Base-by-base conservation (phyloP, 768 basidiomycete species). In the Arthromyces matolae region DNA sequence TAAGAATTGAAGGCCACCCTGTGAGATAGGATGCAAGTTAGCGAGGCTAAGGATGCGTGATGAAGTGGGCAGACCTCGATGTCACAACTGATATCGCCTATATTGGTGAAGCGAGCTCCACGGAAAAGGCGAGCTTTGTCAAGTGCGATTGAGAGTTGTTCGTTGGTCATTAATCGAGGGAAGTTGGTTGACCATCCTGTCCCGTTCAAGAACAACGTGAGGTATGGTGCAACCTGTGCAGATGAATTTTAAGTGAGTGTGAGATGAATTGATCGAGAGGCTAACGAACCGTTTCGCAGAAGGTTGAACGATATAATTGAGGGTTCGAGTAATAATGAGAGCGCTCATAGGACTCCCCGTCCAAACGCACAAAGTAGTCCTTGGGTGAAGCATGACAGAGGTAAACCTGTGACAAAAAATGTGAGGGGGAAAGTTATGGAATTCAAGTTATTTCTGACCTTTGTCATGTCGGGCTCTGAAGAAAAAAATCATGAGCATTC, bases 1-100 rank as follows among this genome's bases (percentile, higher is more conserved):
- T 39, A 93, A 71, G 63, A 95, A 94, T 65, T 94, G 82, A 20
- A 96, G 76, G 13, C 89, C 90, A 29, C 93, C 93, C 82, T 89
- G 31, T n/a, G 34, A 45, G 25, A 16, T 29, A 12, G 18, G 9
- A 13, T 33, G 39, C 27, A 7, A 34, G 32, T 29, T 24, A 33
- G 16, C 37, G 10, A 14, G 19, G 19, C 20, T 8, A 38, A 47
- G 12, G 24, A 28, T 43, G 25, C 16, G 47, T 42, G 8, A 32
- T 29, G 10, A 44, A 13, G 25, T 10, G 27, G 40, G 53, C 71
- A 16, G 44, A 84, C 88, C 60, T 80, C 77, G n/a, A 91, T 72
- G 60, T 96, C 93, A 60, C 93, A 95, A 52, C 82, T 91, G 29
- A 96, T 86, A 60, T 96, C 93, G 2, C 89, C 90, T 19, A 96